Evolutionary conservation across 441 rosid species (phyloP).

Genomic region (Capsella rubella): DNA sequence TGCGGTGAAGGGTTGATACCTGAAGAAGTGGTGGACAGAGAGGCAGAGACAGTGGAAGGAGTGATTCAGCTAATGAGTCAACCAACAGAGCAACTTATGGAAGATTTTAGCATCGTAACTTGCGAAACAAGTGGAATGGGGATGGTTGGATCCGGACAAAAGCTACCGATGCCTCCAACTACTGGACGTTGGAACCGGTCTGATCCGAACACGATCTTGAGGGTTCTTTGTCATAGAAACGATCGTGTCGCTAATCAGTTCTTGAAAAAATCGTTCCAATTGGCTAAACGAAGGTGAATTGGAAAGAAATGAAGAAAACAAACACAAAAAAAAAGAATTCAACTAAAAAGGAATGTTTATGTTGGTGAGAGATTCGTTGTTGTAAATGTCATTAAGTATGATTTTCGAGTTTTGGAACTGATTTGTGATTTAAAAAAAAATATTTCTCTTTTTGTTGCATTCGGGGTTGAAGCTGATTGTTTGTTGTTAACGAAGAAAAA

Average conservation of each 20-base stretch:
- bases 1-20: constrained; percentile 83
- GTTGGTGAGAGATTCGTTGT: constrained; percentile 6
- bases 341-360: not conserved
- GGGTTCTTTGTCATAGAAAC: constrained; percentile 82
- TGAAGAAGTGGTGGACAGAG: constrained; percentile 70
- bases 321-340: not conserved
- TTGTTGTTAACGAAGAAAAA: not conserved
- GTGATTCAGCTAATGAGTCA: constrained; percentile 78
- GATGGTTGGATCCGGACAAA: constrained; percentile 56
- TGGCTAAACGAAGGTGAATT: constrained; percentile 61
- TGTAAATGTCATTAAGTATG: constrained; percentile 19
- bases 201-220: constrained; percentile 80
- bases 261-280: constrained; percentile 72
- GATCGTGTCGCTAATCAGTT: constrained; percentile 72
- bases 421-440: not conserved
- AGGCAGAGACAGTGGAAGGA: constrained; percentile 80
- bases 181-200: constrained; percentile 81
- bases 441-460: constrained; percentile 6
- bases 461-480: constrained; percentile 19
- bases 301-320: not conserved
- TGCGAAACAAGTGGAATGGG: constrained; percentile 76
- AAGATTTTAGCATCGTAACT: constrained; percentile 74
- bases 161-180: constrained; percentile 88
- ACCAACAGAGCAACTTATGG: constrained; percentile 79
- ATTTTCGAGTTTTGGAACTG: not conserved